Evolutionary conservation across 106 monocot species (phyloP), one percentile per base, ranked within the genome.

Genomic region (Allium sativum): DNA sequence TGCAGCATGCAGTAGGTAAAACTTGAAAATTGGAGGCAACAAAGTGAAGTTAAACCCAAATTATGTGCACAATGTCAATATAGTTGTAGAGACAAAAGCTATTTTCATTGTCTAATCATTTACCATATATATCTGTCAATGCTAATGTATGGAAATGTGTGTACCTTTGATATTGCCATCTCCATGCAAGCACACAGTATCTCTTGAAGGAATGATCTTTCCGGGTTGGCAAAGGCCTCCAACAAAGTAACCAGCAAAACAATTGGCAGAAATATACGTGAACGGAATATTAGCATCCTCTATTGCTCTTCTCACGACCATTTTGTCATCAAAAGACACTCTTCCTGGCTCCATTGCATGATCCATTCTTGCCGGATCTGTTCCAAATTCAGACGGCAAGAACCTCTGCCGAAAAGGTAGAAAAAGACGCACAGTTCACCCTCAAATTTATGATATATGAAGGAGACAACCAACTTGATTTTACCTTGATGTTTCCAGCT

Each of bases 311-410:
- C 85, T 85, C 56, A 85, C 72, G 7, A 44, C 51, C 85, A 85
- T 78, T 65, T 85, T 85, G 20, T 85, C 81, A 9, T 77, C 81
- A 45, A 85, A 85, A 4, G 65, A 20, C 53, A 75, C 81, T 21
- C 67, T 74, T 7, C 80, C 77, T 0, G 85, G 81, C 9, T 42
- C 68, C n/a, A 75, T 44, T n/a, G 85, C 85, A 43, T 77, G 64
- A 8, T 5, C 62, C 85, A 85, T 77, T 58, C 81, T 74, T 45
- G 74, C 56, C 9, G 85, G 77, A 57, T 85, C 85, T 1, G 40
- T 81, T 11, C 80, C 85, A 55, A 85, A 85, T 68, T 85, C 85
- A 16, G 85, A 85, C 11, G 85, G 85, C 50, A 85, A 20, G 65
- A 85, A 85, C 2, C 78, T 54, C 85, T 85, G 56, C 52, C 53